Percentiles rank a stretch among this genome's conserved stretches.
Evolutionary conservation across 345 rosid species (phyloP).

Genomic region (Isatis tinctoria): DNA sequence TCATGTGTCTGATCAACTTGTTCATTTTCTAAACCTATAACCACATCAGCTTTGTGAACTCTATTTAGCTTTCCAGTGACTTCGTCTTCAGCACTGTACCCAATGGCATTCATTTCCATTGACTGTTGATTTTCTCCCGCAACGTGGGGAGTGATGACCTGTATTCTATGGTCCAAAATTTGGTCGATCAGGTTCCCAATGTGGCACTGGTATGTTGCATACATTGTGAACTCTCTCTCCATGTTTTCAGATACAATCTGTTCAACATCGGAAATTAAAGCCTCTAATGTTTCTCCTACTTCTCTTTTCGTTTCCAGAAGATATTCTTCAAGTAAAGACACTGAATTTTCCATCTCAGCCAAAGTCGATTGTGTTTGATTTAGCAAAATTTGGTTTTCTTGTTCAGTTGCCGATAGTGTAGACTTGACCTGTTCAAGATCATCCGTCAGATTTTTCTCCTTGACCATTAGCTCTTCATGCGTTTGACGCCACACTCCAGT

Average conservation of each 20-base stretch:
- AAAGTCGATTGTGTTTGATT: slow-evolving; percentile 39
- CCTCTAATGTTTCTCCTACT: slow-evolving; percentile 48
- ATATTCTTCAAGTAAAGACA: slow-evolving; percentile 56
- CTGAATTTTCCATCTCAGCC: slow-evolving; percentile 42
- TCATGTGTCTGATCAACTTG: slow-evolving; percentile 29
- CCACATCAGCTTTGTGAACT: slow-evolving; percentile 18
- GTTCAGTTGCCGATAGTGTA: slow-evolving; percentile 44
- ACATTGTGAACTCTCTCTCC: slow-evolving; percentile 56
- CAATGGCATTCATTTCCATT: slow-evolving; percentile 9
- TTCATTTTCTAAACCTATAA: slow-evolving; percentile 32
- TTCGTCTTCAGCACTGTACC: slow-evolving; percentile 22
- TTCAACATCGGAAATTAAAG: slow-evolving; percentile 51
- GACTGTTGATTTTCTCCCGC: slow-evolving; percentile 20
- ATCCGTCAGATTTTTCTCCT: slow-evolving; percentile 44
- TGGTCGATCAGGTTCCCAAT: slow-evolving; percentile 37
- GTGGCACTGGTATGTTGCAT: slow-evolving; percentile 47
- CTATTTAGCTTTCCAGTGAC: slow-evolving; percentile 8
- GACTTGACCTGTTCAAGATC: slow-evolving; percentile 60
- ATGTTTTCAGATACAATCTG: slow-evolving; percentile 46
- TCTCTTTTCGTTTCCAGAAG: slow-evolving; percentile 57
- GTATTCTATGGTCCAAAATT: slow-evolving; percentile 28
- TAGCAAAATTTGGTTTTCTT: slow-evolving; percentile 47
- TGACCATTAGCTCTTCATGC: slow-evolving; percentile 46
- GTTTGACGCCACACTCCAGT: slow-evolving; percentile 54
- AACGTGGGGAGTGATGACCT: background rate